Conservation (phyloP, 108 stramenopile genomes). For the Chaetoceros tenuissimus region DNA sequence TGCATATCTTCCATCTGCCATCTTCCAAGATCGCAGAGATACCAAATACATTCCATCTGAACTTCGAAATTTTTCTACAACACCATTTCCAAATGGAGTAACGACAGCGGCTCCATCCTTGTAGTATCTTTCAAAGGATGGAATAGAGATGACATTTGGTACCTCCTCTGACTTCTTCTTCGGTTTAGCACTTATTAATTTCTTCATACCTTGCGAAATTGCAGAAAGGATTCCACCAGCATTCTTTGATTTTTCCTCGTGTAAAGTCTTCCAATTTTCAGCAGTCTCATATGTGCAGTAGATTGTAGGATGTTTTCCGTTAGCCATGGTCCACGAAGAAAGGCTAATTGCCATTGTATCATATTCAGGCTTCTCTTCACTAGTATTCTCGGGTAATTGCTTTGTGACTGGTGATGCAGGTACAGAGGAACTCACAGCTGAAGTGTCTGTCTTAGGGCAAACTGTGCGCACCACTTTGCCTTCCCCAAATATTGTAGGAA, state of each 20-base stretch:
- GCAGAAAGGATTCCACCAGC: conserved; percentile 53
- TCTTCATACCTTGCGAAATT: conserved; percentile 40
- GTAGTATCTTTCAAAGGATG: conserved; percentile 63
- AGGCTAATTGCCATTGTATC: conserved; percentile 54
- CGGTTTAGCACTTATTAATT: conserved; percentile 18
- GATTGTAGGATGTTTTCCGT: conserved; percentile 57
- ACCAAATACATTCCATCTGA: conserved; percentile 76
- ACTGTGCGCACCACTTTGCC: conserved; percentile 44
- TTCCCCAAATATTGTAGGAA: conserved; percentile 67
- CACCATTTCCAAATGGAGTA: conserved; percentile 73
- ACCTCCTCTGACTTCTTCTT: conserved; percentile 11
- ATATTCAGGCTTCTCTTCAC: conserved; percentile 4
- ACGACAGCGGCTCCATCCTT: conserved; percentile 72
- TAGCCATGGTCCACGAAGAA: conserved; percentile 62
- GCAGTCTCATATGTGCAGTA: conserved; percentile 68
- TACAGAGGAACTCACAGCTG: background rate
- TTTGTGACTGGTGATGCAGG: conserved; percentile 4
- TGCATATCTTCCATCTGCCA: conserved; percentile 43
- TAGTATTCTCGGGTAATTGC: conserved; percentile 4
- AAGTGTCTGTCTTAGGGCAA: background rate
- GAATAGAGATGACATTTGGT: background rate
- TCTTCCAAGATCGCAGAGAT: conserved; percentile 34
- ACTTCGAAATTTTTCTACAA: conserved; percentile 48
- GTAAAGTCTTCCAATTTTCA: conserved; percentile 55
- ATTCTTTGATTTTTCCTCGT: conserved; percentile 18